Base-by-base conservation (phyloP, 495 filamentous ascomycete genomes). In the Polyplosphaeria fusca region DNA sequence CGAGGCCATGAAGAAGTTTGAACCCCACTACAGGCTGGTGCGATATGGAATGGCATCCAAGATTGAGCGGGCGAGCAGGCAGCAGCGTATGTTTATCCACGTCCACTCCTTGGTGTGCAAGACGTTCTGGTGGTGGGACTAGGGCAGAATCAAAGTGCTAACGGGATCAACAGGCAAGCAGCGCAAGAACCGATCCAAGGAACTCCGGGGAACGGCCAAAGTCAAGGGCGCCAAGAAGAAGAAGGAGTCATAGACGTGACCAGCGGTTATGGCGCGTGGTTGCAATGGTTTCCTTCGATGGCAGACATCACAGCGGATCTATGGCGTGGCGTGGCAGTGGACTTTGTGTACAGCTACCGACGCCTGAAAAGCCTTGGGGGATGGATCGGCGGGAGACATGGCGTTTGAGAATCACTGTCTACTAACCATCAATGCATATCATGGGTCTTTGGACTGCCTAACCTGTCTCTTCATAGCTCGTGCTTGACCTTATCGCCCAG, bases 151-250 rank as follows among this genome's bases (percentile, higher is more conserved):
- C n/a, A n/a, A n/a, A n/a, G n/a, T n/a, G n/a, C n/a, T n/a, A n/a
- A n/a, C n/a, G n/a, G n/a, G n/a, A 14, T 35, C 7, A 60, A 80
- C 77, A 99, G 94, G 94, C 84, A 99, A 99, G 83, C 92, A 97
- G 84, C 87, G 94, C 81, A 99, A 97, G 87, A 99, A 99, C 89
- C 83, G 91, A 73, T 84, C 86, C 77, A 97, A 97, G 89, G 90
- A 92, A 74, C 86, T 95, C 74, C 89, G 94, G 63, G 94, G 94
- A 73, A 91, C 87, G 66, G 94, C 91, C 68, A 87, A 88, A 77
- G 75, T 74, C 70, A 97, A 96, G 88, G 87, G 88, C 71, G 85
- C 83, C 68, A 86, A 86, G 79, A 86, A 90, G 80, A 70, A 70
- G 52, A 71, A 74, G 62, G 72, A 76, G 50, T 72, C 74, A 70